Evolutionary conservation across 2,329 filamentous ascomycete genomes (phyloP), one percentile per base, ranked within the genome.

Genomic region (Orbilia brochopaga): DNA sequence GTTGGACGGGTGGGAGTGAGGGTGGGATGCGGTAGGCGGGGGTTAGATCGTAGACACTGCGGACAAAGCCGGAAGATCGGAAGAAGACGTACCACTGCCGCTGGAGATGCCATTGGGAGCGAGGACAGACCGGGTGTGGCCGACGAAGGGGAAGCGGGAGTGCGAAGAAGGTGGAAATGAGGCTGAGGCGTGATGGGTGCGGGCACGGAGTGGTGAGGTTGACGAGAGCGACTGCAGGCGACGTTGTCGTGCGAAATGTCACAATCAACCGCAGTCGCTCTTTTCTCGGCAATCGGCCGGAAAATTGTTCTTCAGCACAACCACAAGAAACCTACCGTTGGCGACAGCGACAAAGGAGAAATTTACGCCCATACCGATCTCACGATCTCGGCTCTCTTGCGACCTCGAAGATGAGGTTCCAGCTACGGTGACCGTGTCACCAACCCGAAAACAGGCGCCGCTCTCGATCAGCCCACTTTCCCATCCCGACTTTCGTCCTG

Each of bases 61-160:
- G 32, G 19, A 7, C 11, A 27, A 51, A 11, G n/a, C 10, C 32
- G 53, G 53, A 17, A 3, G 2, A 24, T n/a, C 19, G 30, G 15
- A 23, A 40, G 40, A 48, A 5, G 52, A 69, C 65, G 32, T 69
- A 69, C 65, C 53, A 69, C 65, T 58, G 65, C 65, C n/a, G 65
- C 65, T 6, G 65, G 65, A 32, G 65, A 69, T 21, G 65, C 65
- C 65, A 69, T 69, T 69, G 40, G 42, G 46, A 32, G 51, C 15
- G 32, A 6, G 13, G 35, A n/a, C n/a, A 19, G 32, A 15, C 5
- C 51, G 23, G 21, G 35, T 44, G 3, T 24, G n/a, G 21, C 10
- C 23, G 46, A 32, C n/a, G 37, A 17, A 13, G 37, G n/a, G 37
- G 15, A 42, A 3, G 5, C 37, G 37, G n/a, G n/a, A 13, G 37